Base-by-base conservation (phyloP, 75 land plant species). In the Selaginella moellendorffii region DNA sequence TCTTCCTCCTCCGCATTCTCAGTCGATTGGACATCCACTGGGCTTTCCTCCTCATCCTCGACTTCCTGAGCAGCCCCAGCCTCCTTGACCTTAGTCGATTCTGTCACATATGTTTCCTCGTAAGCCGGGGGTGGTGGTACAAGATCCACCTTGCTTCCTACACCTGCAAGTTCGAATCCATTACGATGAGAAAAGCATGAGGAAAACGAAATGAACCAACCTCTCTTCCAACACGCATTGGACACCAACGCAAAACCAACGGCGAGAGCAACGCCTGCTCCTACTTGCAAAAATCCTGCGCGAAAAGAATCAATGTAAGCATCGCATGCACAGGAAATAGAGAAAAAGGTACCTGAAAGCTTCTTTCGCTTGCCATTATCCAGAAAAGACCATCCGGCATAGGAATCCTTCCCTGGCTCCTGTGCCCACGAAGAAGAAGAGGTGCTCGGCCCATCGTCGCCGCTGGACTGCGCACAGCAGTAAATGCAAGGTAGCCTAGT, bases 261-360 rank as follows among this genome's bases (percentile, higher is more conserved):
- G 21, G 67, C 67, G 19, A 65, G 60, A 19, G 51, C 67, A 26
- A 65, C 23, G 14, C 67, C 61, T 10, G 67, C 67, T 31, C 67
- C 67, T 25, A 65, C 62, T 52, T 19, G 17, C 60, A 65, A 2
- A 51, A 26, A 36, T 20, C 67, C 67, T 65, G 67, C 19, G n/a
- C 10, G 10, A 36, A 36, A 14, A 36, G 14, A 14, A 36, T 5
- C 5, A 14, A 5, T 5, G 46, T 5, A 36, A 36, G 14, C 5
- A 36, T 36, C 14, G 10, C 46, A 5, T 14, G 14, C 14, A 5
- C 46, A 36, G 46, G 14, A 36, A 36, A 36, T 14, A 36, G 5
- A 36, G 46, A 36, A 5, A 36, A 5, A 36, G 5, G 46, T 14
- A 36, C 46, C 46, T 36, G 46, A 36, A 14, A 36, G 46, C 46